Base-by-base conservation (phyloP, 192 early-diverging fungal species). In the Coemansia biformis region DNA sequence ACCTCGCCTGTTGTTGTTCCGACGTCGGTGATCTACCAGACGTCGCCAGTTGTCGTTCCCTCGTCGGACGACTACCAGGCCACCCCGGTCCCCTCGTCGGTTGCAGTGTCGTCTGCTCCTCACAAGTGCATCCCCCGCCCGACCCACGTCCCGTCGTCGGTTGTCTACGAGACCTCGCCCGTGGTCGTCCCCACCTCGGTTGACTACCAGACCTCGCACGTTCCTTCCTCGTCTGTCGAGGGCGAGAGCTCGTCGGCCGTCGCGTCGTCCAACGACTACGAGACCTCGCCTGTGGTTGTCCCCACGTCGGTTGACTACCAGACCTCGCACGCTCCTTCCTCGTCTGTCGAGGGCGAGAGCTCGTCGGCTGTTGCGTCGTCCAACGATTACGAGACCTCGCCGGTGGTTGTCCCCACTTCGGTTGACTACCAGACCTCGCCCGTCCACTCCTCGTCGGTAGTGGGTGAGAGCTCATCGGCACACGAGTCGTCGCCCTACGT, bases 141-240 rank as follows among this genome's bases (percentile, higher is more conserved):
- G 5, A 31, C 45, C 16, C 18, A 12, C 6, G 21, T 7, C 14
- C 11, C 38, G 15, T 24, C 45, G 7, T 6, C 38, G n/a, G n/a
- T 8, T 1, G 47, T 33, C 26, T 7, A 28, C 26, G 4, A 28
- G 26, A 28, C 4, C 26, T 5, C 26, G 4, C 3, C 4, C 26
- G 26, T 28, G 3, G n/a, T n/a, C n/a, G 24, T 26, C 24, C 7
- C 4, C 7, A 10, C 8, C 29, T 30, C 29, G 5, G 1, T 47
- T 7, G 56, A 41, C 37, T 37, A 40, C 41, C 41, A 49, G 52
- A 43, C n/a, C n/a, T n/a, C n/a, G n/a, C n/a, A n/a, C n/a, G 24
- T 5, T 26, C 29, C 13, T 8, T 38, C 30, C 38, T 15, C 9
- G 38, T 14, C 33, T 26, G 47, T 17, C 21, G 12, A 38, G 0